Evolutionary conservation across 352 stramenopile genomes (phyloP), one percentile per base, ranked within the genome.

Genomic region (Phytophthora litchii): DNA sequence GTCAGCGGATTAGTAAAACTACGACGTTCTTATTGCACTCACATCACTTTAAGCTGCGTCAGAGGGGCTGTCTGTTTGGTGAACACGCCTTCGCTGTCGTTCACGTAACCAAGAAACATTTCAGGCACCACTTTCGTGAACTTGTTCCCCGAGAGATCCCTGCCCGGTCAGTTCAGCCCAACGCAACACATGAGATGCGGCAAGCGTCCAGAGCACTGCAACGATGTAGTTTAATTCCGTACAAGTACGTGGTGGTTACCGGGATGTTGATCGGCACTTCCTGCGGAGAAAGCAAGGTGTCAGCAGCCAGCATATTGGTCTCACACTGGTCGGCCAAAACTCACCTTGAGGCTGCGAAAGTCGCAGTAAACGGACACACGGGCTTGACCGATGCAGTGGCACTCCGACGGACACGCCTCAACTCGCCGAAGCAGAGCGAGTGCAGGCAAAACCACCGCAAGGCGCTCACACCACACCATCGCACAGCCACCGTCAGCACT

Each of bases 351-450:
- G 1, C 60, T 77, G 20, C 77, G 79, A 38, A 88, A 92, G 55
- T 94, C 82, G 51, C 85, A 92, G 60, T 91, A 86, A 9, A 94
- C 84, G 13, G 79, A 82, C 16, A 92, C 71, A 20, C 80, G 77
- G 20, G 70, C 65, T n/a, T 67, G 62, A 19, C 82, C 82, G 35
- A 91, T 83, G 62, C 85, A 94, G 27, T 84, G 66, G 23, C 83
- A 92, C 19, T 72, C 64, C 0, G 55, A 60, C 10, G 85, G 83
- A 25, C 80, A 92, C 16, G 59, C 56, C 2, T 46, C 35, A 3
- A 38, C 29, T 8, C 8, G 34, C 31, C 45, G 17, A 3, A 67
- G 21, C 45, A 57, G 32, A 53, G 68, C 25, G 45, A 61, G 23
- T 37, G 34, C 31, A n/a, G 36, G 11, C 34, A 62, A 9, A 9